Percentiles rank a stretch among this genome's conserved stretches.
Conservation (phyloP, 345 rosid species). For the Euphorbia peplus region DNA sequence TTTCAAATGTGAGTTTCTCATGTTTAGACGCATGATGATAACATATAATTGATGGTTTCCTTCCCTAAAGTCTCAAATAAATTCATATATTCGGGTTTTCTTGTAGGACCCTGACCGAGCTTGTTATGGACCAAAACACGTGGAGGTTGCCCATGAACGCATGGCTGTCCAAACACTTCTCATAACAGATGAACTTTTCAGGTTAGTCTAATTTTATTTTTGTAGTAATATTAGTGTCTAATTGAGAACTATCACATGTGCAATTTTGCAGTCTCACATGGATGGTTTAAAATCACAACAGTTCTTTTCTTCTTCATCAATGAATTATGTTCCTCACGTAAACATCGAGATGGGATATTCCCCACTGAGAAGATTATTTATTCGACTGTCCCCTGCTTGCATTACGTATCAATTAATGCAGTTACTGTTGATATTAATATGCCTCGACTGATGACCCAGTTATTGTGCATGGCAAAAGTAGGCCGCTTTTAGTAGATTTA, state of each 20-base stretch:
- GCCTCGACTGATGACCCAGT: too few relatives aligned
- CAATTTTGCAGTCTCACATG: background rate
- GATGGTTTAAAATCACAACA: too few relatives aligned
- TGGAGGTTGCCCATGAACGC: constrained; percentile 92
- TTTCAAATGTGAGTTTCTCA: constrained; percentile 79
- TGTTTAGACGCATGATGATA: constrained; percentile 9
- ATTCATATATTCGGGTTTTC: background rate
- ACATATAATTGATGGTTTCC: background rate
- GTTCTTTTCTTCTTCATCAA: too few relatives aligned
- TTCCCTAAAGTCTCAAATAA: background rate
- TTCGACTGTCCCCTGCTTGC: too few relatives aligned
- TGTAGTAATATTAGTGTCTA: background rate
- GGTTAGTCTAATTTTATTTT: constrained; percentile 40
- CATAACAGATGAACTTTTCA: constrained; percentile 87
- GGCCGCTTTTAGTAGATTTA: background rate
- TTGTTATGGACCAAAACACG: constrained; percentile 98
- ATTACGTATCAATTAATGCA: too few relatives aligned
- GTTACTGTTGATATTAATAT: too few relatives aligned
- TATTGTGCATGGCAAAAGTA: background rate
- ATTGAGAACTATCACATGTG: background rate
- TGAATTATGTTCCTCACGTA: too few relatives aligned
- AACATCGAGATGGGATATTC: too few relatives aligned
- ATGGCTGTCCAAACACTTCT: constrained; percentile 95
- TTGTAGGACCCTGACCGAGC: constrained; percentile 73
- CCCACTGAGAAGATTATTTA: too few relatives aligned